A percentile compares a stretch with the other conserved stretches of the same genome.
Conservation (phyloP, 805 yeast species). For the Candida silvicultrix region DNA sequence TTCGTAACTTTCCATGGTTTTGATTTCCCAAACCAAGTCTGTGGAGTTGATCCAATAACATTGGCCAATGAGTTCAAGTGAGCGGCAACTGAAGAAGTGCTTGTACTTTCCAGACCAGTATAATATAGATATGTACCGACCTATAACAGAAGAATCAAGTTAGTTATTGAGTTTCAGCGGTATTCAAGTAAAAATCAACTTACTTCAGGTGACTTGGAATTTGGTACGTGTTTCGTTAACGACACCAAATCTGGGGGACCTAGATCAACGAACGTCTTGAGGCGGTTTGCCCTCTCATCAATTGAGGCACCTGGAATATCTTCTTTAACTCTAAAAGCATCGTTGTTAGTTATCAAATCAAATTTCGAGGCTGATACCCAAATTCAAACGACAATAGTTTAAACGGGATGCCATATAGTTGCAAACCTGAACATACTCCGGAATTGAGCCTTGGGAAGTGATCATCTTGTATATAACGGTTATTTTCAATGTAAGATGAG, state of each 20-base stretch:
- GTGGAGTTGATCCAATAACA: conserved; percentile 53
- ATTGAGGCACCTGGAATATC: conserved; percentile 52
- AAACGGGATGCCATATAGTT: not conserved
- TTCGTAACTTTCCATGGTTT: conserved; percentile 67
- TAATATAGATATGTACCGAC: conserved; percentile 71
- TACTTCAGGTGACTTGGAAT: conserved; percentile 37
- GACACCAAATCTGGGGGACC: conserved; percentile 75
- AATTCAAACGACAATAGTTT: not conserved
- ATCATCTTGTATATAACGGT: conserved; percentile 11
- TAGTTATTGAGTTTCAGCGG: conserved; percentile 1
- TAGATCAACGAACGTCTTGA: conserved; percentile 53
- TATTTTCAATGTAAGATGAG: not conserved
- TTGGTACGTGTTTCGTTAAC: conserved; percentile 48
- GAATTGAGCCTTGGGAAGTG: conserved; percentile 55
- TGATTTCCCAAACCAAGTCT: conserved; percentile 75
- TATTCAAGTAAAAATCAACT: not conserved
- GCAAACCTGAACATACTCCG: conserved; percentile 37
- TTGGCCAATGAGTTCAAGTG: conserved; percentile 63
- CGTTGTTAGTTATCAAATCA: conserved; percentile 11
- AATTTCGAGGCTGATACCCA: not conserved
- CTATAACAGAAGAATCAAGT: conserved; percentile 4
- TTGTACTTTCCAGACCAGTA: conserved; percentile 71
- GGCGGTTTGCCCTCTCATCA: conserved; percentile 55
- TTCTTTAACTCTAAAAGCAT: conserved; percentile 44
- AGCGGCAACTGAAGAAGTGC: conserved; percentile 74